phyloP scores from a whole-genome alignment of 768 basidiomycete species.

The Lactarius hatsudake region DNA sequence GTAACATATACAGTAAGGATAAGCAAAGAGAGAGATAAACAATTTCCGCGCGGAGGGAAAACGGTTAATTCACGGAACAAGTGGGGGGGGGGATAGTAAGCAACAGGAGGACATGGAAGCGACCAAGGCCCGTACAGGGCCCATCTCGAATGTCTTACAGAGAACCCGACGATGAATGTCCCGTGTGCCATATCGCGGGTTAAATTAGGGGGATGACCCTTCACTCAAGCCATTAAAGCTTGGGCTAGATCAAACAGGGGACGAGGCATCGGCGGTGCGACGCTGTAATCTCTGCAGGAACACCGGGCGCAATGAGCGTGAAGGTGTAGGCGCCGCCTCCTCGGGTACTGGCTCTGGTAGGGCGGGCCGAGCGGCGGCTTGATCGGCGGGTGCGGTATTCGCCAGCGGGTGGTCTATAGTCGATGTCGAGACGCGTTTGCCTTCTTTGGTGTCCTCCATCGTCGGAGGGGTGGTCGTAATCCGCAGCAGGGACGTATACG shows the following conservation, averaged over 20 bases:
- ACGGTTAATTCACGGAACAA: neutral
- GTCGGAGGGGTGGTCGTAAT: slow-evolving; percentile 37
- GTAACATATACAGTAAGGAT: neutral
- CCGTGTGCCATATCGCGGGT: neutral
- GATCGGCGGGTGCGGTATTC: neutral
- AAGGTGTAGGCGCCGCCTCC: slow-evolving; percentile 4
- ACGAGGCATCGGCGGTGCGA: slow-evolving; percentile 10
- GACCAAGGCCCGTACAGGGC: neutral
- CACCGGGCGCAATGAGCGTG: slow-evolving; percentile 15
- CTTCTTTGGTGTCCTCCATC: slow-evolving; percentile 20
- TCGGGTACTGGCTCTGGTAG: slow-evolving; percentile 5
- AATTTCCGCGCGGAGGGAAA: neutral
- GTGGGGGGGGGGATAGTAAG: neutral
- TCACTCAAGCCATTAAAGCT: neutral
- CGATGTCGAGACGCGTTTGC: slow-evolving; percentile 28
- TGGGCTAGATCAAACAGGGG: slow-evolving; percentile 9
- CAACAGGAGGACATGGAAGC: neutral
- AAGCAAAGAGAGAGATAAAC: neutral
- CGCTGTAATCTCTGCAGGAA: slow-evolving; percentile 21
- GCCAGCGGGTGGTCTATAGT: slow-evolving; percentile 22
- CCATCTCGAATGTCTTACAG: neutral
- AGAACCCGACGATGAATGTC: neutral
- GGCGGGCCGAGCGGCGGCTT: too few species aligned
- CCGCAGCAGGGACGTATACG: slow-evolving; percentile 47
- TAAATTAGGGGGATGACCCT: neutral